A percentile compares a stretch with the other conserved stretches of the same genome.
These are phyloP conservation scores for Candida sojae DNA, from an alignment of 1,139 yeast species.

Conservation along the genomic window DNA sequence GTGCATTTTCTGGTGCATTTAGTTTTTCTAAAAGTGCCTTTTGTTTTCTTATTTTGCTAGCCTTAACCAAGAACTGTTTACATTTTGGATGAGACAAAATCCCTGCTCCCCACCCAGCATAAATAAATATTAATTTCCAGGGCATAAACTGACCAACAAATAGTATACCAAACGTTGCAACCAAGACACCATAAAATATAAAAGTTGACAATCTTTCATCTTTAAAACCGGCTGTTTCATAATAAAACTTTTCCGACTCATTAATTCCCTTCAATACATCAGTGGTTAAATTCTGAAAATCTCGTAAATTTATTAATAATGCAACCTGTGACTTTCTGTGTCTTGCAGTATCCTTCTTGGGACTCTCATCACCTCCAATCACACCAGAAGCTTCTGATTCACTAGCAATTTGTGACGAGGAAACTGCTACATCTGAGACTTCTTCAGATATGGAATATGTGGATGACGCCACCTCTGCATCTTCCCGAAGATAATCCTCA, in stretches of 20 bases:
- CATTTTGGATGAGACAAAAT: constrained; percentile 60
- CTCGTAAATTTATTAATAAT: constrained; percentile 56
- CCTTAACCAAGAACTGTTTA: constrained; percentile 31
- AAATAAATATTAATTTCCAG: constrained; percentile 60
- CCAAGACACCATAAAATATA: constrained; percentile 43
- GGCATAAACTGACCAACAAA: constrained; percentile 66
- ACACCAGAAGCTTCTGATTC: constrained; percentile 5
- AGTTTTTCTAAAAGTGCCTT: constrained; percentile 4
- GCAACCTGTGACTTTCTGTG: constrained; percentile 41
- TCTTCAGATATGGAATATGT: constrained; percentile 13
- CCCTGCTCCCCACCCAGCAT: constrained; percentile 54
- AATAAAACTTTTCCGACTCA: constrained; percentile 54
- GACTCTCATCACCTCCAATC: constrained; percentile 1
- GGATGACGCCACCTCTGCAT: constrained; percentile 12
- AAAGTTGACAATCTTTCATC: constrained; percentile 70
- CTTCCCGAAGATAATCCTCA: constrained; percentile 18
- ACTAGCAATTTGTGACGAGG: constrained; percentile 8
- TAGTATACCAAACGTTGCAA: constrained; percentile 37
- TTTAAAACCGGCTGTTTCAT: constrained; percentile 69
- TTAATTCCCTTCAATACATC: constrained; percentile 55
- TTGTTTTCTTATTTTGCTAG: constrained; percentile 15
- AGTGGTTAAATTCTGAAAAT: constrained; percentile 63
- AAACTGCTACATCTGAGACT: constrained; percentile 9
- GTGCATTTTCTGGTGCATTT: constrained; percentile 3
- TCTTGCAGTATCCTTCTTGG: constrained; percentile 21